Base-by-base conservation (phyloP, 495 filamentous ascomycete genomes). In the Rusavskia elegans region DNA sequence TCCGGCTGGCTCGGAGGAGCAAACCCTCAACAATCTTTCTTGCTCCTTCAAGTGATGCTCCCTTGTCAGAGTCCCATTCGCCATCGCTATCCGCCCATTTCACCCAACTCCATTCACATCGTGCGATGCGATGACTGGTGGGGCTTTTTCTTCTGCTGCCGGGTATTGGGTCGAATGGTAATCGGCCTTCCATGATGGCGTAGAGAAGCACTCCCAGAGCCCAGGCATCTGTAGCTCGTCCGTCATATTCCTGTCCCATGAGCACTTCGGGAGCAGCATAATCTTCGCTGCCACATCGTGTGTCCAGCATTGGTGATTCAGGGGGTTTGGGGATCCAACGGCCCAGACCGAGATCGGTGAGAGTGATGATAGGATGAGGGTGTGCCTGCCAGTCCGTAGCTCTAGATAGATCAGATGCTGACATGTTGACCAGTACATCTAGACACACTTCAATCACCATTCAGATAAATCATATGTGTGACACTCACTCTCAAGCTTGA, bases 241-340 rank as follows among this genome's bases (percentile, higher is more conserved):
- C 92, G 63, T 98, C 92, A 62, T 98, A 98, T 5, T 87, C 77
- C 61, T 94, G 88, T 19, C 88, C 88, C 73, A 98, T 86, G 21
- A 98, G 82, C 42, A 98, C 85, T 64, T 98, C 92, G 0, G 92
- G 92, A 0, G 92, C 88, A 3, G 92, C 93, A 61, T 98, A 98
- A 69, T 98, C 92, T 65, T 96, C 92, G 35, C 84, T 90, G 17
- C 92, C 92, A 63, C 92, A 98, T 14, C 90, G 76, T 13, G 89
- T 95, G 41, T 85, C 83, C 14, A 98, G 75, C 27, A 90, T 70
- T 8, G 80, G 78, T 20, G 75, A 77, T 36, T 83, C 74, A 57
- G 87, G 74, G 62, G 85, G 68, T 38, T 82, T 74, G 13, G 84
- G 79, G 17, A 97, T 83, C 23, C 82, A 79, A 53, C 88, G 77